Base-by-base conservation (phyloP, 495 filamentous ascomycete species). In the Hypoxylon rickii region DNA sequence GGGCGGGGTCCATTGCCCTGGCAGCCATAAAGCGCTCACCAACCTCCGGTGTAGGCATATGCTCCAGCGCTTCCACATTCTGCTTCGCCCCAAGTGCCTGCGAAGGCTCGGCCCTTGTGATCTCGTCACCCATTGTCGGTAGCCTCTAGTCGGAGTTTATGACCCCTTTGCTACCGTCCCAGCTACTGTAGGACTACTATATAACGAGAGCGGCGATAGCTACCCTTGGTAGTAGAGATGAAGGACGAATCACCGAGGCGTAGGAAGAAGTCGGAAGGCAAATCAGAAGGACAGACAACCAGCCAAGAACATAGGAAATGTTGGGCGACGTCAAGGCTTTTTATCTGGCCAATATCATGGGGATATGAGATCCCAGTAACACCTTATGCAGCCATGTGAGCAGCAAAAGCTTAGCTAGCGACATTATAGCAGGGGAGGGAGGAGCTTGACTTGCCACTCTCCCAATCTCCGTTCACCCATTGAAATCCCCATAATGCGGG, bases 1-100 rank as follows among this genome's bases (percentile, higher is more conserved):
- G 69, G n/a, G 53, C 63, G 7, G 71, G 69, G 24, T 64, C 53
- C 73, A 76, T 73, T 44, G 41, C 41, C 29, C 31, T 37, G 20
- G 55, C 60, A 10, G 59, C 37, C 11, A 52, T 20, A 12, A 20
- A 34, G 29, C 44, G 20, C 8, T 39, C 17, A 12, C 13, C 20
- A 29, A 24, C 18, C 8, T 40, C 24, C 7, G 41, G 44, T 12
- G 40, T 13, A 20, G 44, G 13, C 6, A 44, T 29, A 20, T 55
- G 54, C 36, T 64, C 60, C 4, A 55, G 15, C 3, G 55, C 36
- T 43, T 59, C 60, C 15, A 55, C 20, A 34, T 64, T 32, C 33
- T 34, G 48, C 40, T 64, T 59, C 5, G 44, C 29, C 7, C 32
- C 17, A 16, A 11, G 19, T 18, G 26, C 44, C 32, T 24, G 34